These are phyloP conservation scores for Echeveria elegans DNA, from an alignment of 164 flowering plant species.

Conservation along the genomic window DNA sequence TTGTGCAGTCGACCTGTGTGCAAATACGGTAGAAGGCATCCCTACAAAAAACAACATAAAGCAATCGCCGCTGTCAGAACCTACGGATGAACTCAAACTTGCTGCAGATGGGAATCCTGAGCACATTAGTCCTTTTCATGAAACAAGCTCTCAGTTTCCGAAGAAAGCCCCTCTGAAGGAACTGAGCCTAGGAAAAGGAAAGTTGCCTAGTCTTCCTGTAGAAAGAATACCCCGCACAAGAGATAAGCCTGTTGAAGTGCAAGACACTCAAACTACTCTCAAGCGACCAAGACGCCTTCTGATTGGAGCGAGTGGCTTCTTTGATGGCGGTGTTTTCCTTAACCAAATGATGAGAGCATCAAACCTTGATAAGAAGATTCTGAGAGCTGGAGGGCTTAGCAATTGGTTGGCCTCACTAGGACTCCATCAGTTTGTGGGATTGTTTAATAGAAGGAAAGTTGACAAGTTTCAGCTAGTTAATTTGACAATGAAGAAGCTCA, in stretches of 20 bases:
- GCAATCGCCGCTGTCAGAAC: constrained; percentile 6
- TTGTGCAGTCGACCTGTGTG: constrained; percentile 11
- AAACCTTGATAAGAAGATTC: constrained; percentile 64
- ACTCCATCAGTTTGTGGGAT: constrained; percentile 46
- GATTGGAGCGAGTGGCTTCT: constrained; percentile 16
- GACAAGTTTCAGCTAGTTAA: constrained; percentile 53
- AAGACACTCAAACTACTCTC: constrained; percentile 11
- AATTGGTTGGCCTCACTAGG: constrained; percentile 76
- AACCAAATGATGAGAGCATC: constrained; percentile 41
- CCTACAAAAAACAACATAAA: neutral
- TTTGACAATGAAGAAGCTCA: constrained; percentile 77
- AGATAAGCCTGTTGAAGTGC: neutral
- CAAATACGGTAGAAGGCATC: neutral
- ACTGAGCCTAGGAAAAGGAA: constrained; percentile 10
- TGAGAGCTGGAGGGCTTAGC: constrained; percentile 70
- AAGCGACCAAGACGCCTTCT: constrained; percentile 10
- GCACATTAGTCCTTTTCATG: constrained; percentile 11
- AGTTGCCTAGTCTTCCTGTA: constrained; percentile 10
- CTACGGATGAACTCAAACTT: constrained; percentile 9
- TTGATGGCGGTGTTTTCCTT: constrained; percentile 20
- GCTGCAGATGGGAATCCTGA: constrained; percentile 20
- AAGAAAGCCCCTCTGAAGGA: constrained; percentile 9
- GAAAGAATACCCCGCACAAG: constrained; percentile 12
- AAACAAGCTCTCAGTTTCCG: constrained; percentile 15
- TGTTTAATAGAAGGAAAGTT: constrained; percentile 39